Evolutionary conservation across 176 grass and related monocot species (phyloP).

Genomic region (Aegilops sharonensis): DNA sequence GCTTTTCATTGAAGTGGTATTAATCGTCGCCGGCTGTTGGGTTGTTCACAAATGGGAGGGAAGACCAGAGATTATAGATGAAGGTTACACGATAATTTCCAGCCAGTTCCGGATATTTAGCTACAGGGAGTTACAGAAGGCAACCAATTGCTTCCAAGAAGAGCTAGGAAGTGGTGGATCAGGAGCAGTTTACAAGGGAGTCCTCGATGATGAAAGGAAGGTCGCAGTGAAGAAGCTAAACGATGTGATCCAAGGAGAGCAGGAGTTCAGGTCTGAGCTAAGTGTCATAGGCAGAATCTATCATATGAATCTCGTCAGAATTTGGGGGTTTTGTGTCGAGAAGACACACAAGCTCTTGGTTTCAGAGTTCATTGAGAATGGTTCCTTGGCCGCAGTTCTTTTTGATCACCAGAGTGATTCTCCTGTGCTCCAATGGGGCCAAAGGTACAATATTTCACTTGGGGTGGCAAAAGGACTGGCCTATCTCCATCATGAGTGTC

Average conservation of each 20-base stretch:
- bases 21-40: constrained; percentile 34
- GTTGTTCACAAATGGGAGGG: constrained; percentile 28
- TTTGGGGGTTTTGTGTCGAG: constrained; percentile 48
- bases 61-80: constrained; percentile 14
- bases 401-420: not conserved
- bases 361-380: constrained; percentile 49
- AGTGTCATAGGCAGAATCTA: constrained; percentile 53
- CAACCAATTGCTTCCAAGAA: constrained; percentile 43
- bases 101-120: constrained; percentile 52
- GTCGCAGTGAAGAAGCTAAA: constrained; percentile 56
- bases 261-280: constrained; percentile 57
- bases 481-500: constrained; percentile 66
- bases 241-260: constrained; percentile 34
- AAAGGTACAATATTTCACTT: constrained; percentile 55
- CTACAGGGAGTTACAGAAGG: constrained; percentile 55
- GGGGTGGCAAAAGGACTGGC: constrained; percentile 49
- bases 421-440: constrained; percentile 32
- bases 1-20: constrained; percentile 37
- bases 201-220: constrained; percentile 36
- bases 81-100: constrained; percentile 26
- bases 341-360: constrained; percentile 38
- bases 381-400: constrained; percentile 40
- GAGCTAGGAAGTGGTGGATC: constrained; percentile 49
- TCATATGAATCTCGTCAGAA: constrained; percentile 52
- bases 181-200: constrained; percentile 58